Evolutionary conservation across 352 stramenopile species (phyloP).

Genomic region (Elongisporangium undulatum): DNA sequence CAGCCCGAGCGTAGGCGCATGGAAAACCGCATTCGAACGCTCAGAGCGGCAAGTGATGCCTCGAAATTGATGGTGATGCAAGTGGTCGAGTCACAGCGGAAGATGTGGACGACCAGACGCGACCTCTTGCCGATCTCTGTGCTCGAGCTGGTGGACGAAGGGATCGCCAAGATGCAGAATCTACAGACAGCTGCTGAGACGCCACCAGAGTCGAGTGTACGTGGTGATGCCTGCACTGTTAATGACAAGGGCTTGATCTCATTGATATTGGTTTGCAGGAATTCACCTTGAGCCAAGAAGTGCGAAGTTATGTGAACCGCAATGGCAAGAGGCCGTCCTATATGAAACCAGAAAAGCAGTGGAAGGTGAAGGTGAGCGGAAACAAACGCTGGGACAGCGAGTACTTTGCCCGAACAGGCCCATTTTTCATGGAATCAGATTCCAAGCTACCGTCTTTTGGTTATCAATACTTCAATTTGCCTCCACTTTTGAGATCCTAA

Average conservation of each 20-base stretch:
- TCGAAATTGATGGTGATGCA: neutral
- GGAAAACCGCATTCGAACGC: neutral
- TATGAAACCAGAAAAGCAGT: neutral
- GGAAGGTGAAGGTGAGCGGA: neutral
- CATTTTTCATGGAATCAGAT: neutral
- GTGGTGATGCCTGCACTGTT: neutral
- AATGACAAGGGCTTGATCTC: no score
- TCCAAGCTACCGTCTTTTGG: neutral
- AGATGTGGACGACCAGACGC: neutral
- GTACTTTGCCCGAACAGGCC: neutral
- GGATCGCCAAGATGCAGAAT: neutral
- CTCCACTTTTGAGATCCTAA: neutral
- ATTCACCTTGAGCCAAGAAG: neutral
- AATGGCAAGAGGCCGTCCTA: neutral
- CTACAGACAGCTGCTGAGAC: neutral
- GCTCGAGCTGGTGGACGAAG: neutral
- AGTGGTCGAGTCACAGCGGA: neutral
- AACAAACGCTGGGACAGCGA: neutral
- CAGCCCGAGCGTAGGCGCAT: neutral
- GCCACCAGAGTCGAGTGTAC: neutral
- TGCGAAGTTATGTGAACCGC: neutral
- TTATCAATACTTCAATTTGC: neutral
- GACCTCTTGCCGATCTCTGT: neutral
- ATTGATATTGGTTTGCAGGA: no score
- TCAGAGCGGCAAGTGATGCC: neutral